phyloP scores from a whole-genome alignment of 2,329 filamentous ascomycete species.

The Pezicula neosporulosa region DNA sequence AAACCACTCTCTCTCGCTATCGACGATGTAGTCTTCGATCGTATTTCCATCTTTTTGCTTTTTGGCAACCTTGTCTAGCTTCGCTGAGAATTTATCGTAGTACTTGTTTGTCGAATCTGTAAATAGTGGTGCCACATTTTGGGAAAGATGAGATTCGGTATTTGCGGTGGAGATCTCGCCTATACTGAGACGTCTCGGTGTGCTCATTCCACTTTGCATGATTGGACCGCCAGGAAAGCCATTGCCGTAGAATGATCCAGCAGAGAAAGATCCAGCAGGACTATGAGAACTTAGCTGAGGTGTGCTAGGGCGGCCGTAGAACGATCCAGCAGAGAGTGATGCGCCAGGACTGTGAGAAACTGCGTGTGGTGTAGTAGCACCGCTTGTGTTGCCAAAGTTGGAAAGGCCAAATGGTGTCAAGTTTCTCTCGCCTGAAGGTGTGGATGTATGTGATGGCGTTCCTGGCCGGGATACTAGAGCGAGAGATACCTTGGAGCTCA shows the following conservation, averaged over 20 bases:
- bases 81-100: conserved; percentile 53
- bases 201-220: background rate
- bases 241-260: too few relatives aligned
- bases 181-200: background rate
- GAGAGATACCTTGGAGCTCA: background rate
- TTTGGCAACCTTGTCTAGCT: conserved; percentile 47
- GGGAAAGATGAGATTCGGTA: conserved; percentile 56
- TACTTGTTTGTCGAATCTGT: conserved; percentile 61
- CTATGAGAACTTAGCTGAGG: background rate
- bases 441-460: conserved; percentile 41
- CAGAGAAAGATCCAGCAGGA: background rate
- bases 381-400: background rate
- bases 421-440: background rate
- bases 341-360: background rate
- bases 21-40: conserved; percentile 62
- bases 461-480: conserved; percentile 39
- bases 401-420: background rate
- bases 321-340: background rate
- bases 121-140: conserved; percentile 65
- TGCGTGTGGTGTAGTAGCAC: background rate
- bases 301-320: background rate
- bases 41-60: conserved; percentile 48
- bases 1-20: conserved; percentile 66
- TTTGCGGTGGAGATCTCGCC: conserved; percentile 40
- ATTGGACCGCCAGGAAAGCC: background rate